phyloP scores from a whole-genome alignment of 176 grass and related monocot genomes.

The Miscanthus lutarioriparius region DNA sequence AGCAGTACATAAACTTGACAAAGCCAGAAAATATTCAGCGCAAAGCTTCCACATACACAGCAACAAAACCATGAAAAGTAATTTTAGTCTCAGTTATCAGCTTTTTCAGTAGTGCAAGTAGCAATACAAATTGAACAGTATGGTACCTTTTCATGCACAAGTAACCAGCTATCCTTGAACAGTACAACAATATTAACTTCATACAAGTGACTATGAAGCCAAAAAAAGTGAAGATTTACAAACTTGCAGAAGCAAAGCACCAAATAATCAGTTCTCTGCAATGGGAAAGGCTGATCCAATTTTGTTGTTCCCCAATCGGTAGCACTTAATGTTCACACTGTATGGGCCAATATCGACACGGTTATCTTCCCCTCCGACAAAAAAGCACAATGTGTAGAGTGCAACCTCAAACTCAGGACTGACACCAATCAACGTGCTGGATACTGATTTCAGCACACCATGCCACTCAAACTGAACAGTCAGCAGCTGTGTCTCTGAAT shows the following conservation, averaged over 20 bases:
- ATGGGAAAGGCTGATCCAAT: constrained; percentile 93
- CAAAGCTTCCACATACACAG: neutral
- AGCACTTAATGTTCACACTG: constrained; percentile 88
- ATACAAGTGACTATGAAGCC: neutral
- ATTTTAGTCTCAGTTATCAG: neutral
- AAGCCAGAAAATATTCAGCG: neutral
- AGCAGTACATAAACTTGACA: constrained; percentile 4
- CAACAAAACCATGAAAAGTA: neutral
- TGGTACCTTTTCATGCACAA: neutral
- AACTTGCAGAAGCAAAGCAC: constrained; percentile 4
- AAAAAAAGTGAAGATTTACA: neutral
- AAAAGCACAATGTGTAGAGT: constrained; percentile 88
- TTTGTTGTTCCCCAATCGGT: constrained; percentile 74
- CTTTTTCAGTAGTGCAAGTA: neutral
- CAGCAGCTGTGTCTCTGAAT: constrained; percentile 80
- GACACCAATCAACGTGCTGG: constrained; percentile 82
- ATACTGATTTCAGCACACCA: constrained; percentile 93
- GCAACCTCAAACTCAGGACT: constrained; percentile 98
- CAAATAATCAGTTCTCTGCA: constrained; percentile 62
- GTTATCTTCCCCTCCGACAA: constrained; percentile 86
- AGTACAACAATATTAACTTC: constrained; percentile 2
- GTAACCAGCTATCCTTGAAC: neutral
- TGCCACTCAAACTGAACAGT: constrained; percentile 93
- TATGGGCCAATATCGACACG: constrained; percentile 65
- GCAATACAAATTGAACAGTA: neutral